phyloP scores from a whole-genome alignment of 208 protist species.

The Trichomonas gallinae region DNA sequence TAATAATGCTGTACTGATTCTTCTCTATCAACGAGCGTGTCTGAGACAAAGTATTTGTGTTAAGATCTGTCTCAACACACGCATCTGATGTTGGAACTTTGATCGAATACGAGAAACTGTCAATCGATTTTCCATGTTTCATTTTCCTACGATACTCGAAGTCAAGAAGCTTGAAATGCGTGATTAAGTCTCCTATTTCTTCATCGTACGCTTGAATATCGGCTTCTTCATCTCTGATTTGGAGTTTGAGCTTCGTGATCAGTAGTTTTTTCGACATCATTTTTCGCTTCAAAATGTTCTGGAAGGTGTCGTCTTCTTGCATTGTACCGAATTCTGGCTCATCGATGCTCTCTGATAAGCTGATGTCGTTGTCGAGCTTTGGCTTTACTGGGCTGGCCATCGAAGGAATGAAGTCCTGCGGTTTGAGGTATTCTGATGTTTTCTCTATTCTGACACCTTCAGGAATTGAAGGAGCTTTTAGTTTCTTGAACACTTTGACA shows the following conservation, averaged over 20 bases:
- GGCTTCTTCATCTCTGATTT: neutral
- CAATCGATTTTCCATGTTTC: neutral
- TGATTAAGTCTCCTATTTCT: neutral
- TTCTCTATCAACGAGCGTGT: neutral
- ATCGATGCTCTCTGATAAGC: neutral
- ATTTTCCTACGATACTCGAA: neutral
- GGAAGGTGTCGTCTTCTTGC: neutral
- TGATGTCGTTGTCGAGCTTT: neutral
- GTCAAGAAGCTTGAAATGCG: neutral
- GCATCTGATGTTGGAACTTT: neutral
- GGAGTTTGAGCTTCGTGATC: neutral
- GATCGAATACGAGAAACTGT: neutral
- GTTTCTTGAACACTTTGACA: neutral
- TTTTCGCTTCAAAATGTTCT: neutral
- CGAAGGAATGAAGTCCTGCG: neutral
- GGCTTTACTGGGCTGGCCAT: neutral
- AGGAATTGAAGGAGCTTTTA: neutral
- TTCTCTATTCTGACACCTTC: neutral
- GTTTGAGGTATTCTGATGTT: neutral
- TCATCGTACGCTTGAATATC: neutral
- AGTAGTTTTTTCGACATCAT: neutral
- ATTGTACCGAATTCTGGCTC: neutral
- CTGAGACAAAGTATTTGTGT: neutral
- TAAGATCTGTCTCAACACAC: neutral
- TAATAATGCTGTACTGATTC: neutral